Evolutionary conservation across 768 basidiomycete genomes (phyloP).

Genomic region (Piloderma croceum): DNA sequence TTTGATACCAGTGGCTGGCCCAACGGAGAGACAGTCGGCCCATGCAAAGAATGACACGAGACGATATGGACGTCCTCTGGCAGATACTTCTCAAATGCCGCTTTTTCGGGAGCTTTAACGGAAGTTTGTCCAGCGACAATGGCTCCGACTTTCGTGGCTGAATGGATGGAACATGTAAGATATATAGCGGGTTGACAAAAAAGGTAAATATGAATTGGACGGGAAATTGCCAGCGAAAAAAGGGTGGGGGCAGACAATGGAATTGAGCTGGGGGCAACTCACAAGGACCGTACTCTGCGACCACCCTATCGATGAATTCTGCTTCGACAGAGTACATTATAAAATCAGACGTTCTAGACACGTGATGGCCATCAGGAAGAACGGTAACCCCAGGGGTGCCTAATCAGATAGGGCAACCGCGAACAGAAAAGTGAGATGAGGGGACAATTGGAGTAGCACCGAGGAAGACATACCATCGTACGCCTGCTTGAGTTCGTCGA

Average conservation of each 20-base stretch:
- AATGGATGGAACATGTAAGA: conserved; percentile 5
- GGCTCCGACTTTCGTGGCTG: conserved; percentile 89
- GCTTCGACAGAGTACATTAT: conserved; percentile 96
- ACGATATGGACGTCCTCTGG: conserved; percentile 85
- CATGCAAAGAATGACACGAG: conserved; percentile 92
- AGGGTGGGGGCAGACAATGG: too few relatives aligned
- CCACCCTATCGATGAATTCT: conserved; percentile 78
- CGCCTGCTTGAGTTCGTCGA: conserved; percentile 51
- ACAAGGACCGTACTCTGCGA: conserved; percentile 90
- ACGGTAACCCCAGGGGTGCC: conserved; percentile 60
- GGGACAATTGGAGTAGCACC: background rate
- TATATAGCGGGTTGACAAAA: background rate
- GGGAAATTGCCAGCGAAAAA: too few relatives aligned
- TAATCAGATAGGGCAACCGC: conserved; percentile 16
- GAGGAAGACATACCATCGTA: conserved; percentile 48
- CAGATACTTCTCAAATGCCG: conserved; percentile 83
- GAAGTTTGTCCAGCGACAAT: conserved; percentile 95
- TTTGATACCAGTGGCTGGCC: conserved; percentile 82
- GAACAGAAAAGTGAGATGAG: conserved; percentile 13
- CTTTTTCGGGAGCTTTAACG: conserved; percentile 90
- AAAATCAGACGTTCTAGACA: conserved; percentile 86
- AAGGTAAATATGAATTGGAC: background rate
- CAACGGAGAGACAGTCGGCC: conserved; percentile 79
- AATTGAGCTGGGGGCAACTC: conserved; percentile 31
- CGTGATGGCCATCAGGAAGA: conserved; percentile 75